phyloP scores from a whole-genome alignment of 2,329 filamentous ascomycete genomes.

The Sporothrix brunneoviolacea region DNA sequence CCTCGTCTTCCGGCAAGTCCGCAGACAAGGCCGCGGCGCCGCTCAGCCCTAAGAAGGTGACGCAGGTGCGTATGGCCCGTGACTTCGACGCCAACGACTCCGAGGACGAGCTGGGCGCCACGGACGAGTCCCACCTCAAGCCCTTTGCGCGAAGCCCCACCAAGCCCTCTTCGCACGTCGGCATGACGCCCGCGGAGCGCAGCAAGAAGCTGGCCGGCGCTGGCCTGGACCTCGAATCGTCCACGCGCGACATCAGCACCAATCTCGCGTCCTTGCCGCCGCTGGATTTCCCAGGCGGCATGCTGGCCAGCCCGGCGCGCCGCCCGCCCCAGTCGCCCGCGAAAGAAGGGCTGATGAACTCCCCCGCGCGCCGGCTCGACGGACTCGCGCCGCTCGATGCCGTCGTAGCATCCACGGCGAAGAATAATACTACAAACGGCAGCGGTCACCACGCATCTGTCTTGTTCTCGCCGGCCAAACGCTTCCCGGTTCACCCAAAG shows the following conservation, averaged over 20 bases:
- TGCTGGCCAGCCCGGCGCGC: slow-evolving; percentile 50
- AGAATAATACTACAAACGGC: slow-evolving; percentile 2
- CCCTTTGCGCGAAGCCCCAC: slow-evolving; percentile 50
- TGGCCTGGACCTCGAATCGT: slow-evolving; percentile 8
- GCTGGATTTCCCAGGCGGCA: slow-evolving; percentile 31
- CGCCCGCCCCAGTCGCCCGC: slow-evolving; percentile 44
- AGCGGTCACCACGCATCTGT: slow-evolving; percentile 25
- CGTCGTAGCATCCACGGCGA: slow-evolving; percentile 14
- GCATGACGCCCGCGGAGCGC: slow-evolving; percentile 25
- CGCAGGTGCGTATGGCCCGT: slow-evolving; percentile 43
- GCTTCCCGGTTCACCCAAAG: slow-evolving; percentile 40
- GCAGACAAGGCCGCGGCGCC: slow-evolving; percentile 34
- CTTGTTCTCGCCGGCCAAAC: slow-evolving; percentile 46
- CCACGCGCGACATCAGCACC: slow-evolving; percentile 17
- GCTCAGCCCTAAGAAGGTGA: slow-evolving; percentile 59
- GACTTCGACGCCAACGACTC: slow-evolving; percentile 41
- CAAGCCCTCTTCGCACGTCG: slow-evolving; percentile 35
- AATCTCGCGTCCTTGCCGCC: slow-evolving; percentile 19
- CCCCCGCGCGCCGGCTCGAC: slow-evolving; percentile 50
- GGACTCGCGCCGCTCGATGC: slow-evolving; percentile 21
- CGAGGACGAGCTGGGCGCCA: slow-evolving; percentile 53
- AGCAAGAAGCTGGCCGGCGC: slow-evolving; percentile 2
- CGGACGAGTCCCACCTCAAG: slow-evolving; percentile 44
- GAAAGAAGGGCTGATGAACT: slow-evolving; percentile 47
- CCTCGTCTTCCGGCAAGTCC: slow-evolving; percentile 20